Evolutionary conservation across 192 early-diverging fungal species (phyloP).

Genomic region (Entomortierella parvispora): DNA sequence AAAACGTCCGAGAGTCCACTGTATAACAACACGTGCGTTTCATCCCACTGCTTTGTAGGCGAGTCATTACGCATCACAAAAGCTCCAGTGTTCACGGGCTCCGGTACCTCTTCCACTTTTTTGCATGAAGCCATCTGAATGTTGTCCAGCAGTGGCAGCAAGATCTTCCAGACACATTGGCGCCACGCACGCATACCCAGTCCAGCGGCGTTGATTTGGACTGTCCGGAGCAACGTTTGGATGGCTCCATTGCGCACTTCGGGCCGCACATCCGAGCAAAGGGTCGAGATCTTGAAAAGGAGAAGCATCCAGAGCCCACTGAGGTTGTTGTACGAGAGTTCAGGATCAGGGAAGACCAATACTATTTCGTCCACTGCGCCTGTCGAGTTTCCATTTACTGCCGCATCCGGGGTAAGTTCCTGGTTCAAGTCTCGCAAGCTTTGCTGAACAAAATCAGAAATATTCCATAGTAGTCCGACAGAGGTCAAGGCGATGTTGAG

Average conservation of each 20-base stretch:
- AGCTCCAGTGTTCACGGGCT: slow-evolving; percentile 22
- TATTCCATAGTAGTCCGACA: slow-evolving; percentile 90
- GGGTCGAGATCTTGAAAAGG: slow-evolving; percentile 80
- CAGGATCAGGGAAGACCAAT: slow-evolving; percentile 50
- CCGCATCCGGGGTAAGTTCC: not conserved
- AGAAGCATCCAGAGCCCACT: slow-evolving; percentile 91
- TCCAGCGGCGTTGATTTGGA: slow-evolving; percentile 85
- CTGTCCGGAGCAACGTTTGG: slow-evolving; percentile 94
- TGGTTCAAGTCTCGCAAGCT: slow-evolving; percentile 63
- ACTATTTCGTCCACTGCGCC: slow-evolving; percentile 43
- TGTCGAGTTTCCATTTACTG: not conserved
- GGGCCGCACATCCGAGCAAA: slow-evolving; percentile 86
- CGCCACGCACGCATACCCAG: slow-evolving; percentile 84
- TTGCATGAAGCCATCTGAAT: slow-evolving; percentile 65
- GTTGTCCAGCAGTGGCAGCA: slow-evolving; percentile 84
- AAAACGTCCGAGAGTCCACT: slow-evolving; percentile 76
- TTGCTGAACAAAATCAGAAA: slow-evolving; percentile 89
- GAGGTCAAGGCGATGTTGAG: slow-evolving; percentile 95
- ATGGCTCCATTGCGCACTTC: slow-evolving; percentile 95
- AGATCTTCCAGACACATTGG: slow-evolving; percentile 84
- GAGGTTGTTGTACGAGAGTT: slow-evolving; percentile 41
- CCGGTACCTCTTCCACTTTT: slow-evolving; percentile 53
- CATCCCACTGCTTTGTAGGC: slow-evolving; percentile 87
- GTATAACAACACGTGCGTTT: slow-evolving; percentile 82
- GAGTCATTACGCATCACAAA: slow-evolving; percentile 53